Percentiles rank a stretch among this genome's conserved stretches.
Evolutionary conservation across 1,284 basidiomycete species (phyloP).

Genomic region (Naganishia sp.): DNA sequence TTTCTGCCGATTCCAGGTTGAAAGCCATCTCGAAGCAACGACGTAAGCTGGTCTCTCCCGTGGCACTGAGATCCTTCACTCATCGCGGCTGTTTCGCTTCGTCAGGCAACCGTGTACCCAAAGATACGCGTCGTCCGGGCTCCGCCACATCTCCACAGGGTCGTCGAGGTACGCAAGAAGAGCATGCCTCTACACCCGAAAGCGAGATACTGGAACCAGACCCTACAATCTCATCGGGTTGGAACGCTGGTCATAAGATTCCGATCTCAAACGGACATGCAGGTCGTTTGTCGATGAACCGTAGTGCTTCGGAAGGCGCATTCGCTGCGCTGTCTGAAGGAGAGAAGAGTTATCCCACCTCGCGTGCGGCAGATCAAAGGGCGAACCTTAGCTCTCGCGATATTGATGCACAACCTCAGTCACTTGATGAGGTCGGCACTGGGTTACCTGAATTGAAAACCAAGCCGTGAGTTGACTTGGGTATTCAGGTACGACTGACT

Average conservation of each 20-base stretch:
- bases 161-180: no score
- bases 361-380: neutral
- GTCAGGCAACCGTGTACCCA: neutral
- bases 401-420: neutral
- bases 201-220: neutral
- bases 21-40: constrained; percentile 36
- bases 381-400: neutral
- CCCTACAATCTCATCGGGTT: neutral
- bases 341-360: no score
- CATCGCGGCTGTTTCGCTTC: neutral
- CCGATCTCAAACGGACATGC: neutral
- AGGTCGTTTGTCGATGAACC: neutral
- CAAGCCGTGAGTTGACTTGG: constrained; percentile 1
- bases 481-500: neutral
- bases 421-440: neutral
- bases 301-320: neutral
- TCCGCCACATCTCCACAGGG: neutral
- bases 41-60: neutral
- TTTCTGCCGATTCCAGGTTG: constrained; percentile 25
- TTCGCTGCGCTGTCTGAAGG: neutral
- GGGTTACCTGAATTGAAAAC: neutral
- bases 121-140: neutral
- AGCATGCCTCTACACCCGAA: neutral
- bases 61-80: neutral
- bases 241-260: neutral